Conservation (phyloP, 257 asterid species). For the Penstemon davidsonii region DNA sequence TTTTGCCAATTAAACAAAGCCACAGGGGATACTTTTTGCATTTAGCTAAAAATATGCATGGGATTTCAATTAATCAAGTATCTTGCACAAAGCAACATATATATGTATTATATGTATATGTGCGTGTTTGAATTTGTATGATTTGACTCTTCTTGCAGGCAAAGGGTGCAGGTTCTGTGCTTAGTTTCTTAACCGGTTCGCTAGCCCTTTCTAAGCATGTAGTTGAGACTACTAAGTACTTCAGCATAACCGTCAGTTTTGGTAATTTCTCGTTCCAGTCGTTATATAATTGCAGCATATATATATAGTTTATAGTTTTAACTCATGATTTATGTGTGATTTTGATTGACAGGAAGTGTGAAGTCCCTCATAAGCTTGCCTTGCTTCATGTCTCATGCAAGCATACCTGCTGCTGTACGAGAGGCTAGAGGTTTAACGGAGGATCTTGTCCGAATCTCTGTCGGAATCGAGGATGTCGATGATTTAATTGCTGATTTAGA, state of each 20-base stretch:
- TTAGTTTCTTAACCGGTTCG: conserved; percentile 82
- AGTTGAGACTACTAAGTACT: conserved; percentile 72
- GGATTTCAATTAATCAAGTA: neutral
- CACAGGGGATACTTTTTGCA: too few species aligned
- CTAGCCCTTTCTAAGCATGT: conserved; percentile 81
- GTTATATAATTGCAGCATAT: neutral
- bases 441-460: conserved; percentile 79
- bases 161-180: conserved; percentile 87
- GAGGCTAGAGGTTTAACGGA: conserved; percentile 72
- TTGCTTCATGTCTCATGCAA: conserved; percentile 81
- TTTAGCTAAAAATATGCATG: too few species aligned
- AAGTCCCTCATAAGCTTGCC: conserved; percentile 84
- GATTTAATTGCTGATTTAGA: conserved; percentile 81
- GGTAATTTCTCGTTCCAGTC: conserved; percentile 45
- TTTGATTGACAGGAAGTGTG: conserved; percentile 55
- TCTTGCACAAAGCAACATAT: neutral
- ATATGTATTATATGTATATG: neutral
- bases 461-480: conserved; percentile 73
- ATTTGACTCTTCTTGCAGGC: conserved; percentile 52
- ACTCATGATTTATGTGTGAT: neutral
- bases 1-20: too few species aligned
- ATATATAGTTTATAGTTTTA: neutral
- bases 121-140: neutral
- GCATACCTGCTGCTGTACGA: conserved; percentile 67
- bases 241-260: conserved; percentile 82